A percentile compares a stretch with the other conserved stretches of the same genome.
Evolutionary conservation across 495 filamentous ascomycete species (phyloP).

Genomic region (Penicillium simplicissimum): DNA sequence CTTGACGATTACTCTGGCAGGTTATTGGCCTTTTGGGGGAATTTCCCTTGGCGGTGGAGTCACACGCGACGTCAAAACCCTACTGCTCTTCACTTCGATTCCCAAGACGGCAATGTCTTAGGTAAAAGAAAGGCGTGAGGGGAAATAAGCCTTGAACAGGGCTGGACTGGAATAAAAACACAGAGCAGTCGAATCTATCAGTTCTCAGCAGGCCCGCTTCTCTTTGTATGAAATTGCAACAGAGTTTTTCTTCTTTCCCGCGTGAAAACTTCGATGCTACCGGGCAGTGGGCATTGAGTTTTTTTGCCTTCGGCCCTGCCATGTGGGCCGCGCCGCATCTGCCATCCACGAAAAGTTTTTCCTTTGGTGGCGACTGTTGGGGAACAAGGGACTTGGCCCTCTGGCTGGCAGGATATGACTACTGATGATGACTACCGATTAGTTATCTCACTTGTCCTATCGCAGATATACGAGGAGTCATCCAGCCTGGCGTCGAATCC

Average conservation of each 20-base stretch:
- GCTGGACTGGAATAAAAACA: neutral
- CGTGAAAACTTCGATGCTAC: neutral
- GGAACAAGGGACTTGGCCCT: neutral
- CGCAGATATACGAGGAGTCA: neutral
- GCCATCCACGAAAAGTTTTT: slow-evolving; percentile 1
- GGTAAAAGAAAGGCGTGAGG: slow-evolving; percentile 1
- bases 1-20: neutral
- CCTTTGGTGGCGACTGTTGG: neutral
- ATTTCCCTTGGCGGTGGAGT: slow-evolving; percentile 19
- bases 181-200: neutral
- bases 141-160: neutral
- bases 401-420: neutral
- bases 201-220: neutral
- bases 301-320: slow-evolving; percentile 2
- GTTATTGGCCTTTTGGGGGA: neutral
- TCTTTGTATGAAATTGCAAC: neutral
- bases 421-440: neutral
- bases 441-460: neutral
- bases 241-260: neutral
- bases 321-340: slow-evolving; percentile 6
- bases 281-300: neutral
- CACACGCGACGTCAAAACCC: slow-evolving; percentile 24
- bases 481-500: neutral
- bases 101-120: slow-evolving; percentile 9
- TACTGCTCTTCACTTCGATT: slow-evolving; percentile 11